Percentiles rank a stretch among this genome's conserved stretches.
Conservation (phyloP, 352 stramenopile genomes). For the Phytopythium cucurbitacearum region DNA sequence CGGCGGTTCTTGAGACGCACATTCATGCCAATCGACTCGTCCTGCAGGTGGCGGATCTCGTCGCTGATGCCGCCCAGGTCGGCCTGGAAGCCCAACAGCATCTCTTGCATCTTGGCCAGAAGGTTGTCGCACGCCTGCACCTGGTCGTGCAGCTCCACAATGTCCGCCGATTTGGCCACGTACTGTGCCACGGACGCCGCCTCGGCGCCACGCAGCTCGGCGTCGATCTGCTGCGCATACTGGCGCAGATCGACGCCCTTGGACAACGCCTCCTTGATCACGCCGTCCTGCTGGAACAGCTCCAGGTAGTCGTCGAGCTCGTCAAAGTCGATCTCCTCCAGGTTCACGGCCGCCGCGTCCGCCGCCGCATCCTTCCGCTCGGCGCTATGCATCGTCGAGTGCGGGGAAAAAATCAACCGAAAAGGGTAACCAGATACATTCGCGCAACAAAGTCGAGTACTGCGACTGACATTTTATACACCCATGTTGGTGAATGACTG, state of each 20-base stretch:
- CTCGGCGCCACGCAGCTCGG: conserved; percentile 82
- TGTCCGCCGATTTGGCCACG: conserved; percentile 85
- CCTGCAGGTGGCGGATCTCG: conserved; percentile 97
- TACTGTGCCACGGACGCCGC: conserved; percentile 85
- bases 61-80: conserved; percentile 96
- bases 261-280: conserved; percentile 89
- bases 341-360: conserved; percentile 29
- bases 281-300: conserved; percentile 92
- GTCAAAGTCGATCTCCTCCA: conserved; percentile 92
- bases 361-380: not conserved
- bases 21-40: conserved; percentile 92
- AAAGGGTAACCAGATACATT: no score
- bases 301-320: conserved; percentile 93
- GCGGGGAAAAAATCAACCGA: no score
- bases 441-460: no score
- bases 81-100: conserved; percentile 97
- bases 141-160: conserved; percentile 90
- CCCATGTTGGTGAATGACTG: no score
- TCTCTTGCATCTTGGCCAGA: conserved; percentile 96
- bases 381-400: no score
- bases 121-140: conserved; percentile 97
- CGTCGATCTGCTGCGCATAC: conserved; percentile 90
- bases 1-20: conserved; percentile 95
- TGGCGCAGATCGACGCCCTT: conserved; percentile 89
- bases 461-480: no score